A percentile compares a stretch with the other conserved stretches of the same genome.
phyloP scores from a whole-genome alignment of 2,329 filamentous ascomycete species.

The Ophiostoma pallidulum region DNA sequence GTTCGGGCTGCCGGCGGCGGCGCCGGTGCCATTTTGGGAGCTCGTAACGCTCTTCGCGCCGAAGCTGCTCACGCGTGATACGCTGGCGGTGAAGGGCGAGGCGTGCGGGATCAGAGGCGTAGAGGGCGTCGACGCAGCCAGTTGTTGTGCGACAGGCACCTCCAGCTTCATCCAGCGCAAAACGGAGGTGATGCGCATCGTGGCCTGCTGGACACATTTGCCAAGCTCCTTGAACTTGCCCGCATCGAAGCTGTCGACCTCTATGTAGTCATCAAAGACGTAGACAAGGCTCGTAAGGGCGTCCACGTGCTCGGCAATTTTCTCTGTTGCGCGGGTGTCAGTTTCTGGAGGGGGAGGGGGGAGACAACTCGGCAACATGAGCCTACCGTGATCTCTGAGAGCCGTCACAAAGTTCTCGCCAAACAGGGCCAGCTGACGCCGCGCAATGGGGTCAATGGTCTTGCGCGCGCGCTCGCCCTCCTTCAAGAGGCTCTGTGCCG shows the following conservation, averaged over 20 bases:
- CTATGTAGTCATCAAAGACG: slow-evolving; percentile 48
- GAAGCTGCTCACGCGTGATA: slow-evolving; percentile 8
- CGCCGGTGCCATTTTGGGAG: neutral
- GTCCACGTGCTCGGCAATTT: slow-evolving; percentile 38
- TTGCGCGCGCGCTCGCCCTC: slow-evolving; percentile 33
- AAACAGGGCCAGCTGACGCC: slow-evolving; percentile 39
- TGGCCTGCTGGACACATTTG: slow-evolving; percentile 37
- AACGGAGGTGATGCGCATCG: slow-evolving; percentile 40
- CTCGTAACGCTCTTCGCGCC: slow-evolving; percentile 1
- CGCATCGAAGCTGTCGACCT: slow-evolving; percentile 40
- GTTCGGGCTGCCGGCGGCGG: neutral
- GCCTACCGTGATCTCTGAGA: slow-evolving; percentile 45
- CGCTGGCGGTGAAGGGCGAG: neutral
- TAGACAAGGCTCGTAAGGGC: slow-evolving; percentile 42
- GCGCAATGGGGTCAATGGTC: slow-evolving; percentile 42
- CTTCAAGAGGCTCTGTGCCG: slow-evolving; percentile 29
- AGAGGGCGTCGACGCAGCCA: neutral
- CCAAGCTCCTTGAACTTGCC: slow-evolving; percentile 41
- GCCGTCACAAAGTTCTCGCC: slow-evolving; percentile 40
- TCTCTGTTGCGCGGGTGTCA: slow-evolving; percentile 30
- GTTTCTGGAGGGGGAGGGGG: neutral
- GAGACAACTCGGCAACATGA: too few relatives aligned
- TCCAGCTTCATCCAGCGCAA: slow-evolving; percentile 46
- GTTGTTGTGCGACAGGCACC: neutral
- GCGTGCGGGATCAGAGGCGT: neutral